These are phyloP conservation scores for Tetradesmus obliquus DNA, from an alignment of 139 green algal genomes.

Conservation along the genomic window DNA sequence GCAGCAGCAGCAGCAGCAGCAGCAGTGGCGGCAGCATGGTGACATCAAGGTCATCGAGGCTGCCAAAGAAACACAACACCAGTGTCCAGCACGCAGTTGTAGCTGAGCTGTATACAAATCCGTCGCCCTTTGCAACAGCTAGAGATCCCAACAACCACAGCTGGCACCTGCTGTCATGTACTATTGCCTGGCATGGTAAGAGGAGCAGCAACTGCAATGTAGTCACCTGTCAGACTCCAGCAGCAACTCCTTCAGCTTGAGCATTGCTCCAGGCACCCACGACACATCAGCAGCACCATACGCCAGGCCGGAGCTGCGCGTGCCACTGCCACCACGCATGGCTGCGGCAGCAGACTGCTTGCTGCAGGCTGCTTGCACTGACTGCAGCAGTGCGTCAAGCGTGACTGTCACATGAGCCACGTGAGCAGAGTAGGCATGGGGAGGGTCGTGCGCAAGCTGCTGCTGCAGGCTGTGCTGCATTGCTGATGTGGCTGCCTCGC, in stretches of 20 bases:
- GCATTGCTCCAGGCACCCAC: conserved; percentile 29
- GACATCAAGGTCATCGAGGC: neutral
- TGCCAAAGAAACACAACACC: neutral
- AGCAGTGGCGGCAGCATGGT: neutral
- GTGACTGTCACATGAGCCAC: neutral
- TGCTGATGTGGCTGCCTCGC: conserved; percentile 51
- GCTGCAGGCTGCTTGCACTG: neutral
- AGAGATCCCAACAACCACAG: too few species aligned
- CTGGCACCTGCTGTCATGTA: neutral
- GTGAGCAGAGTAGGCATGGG: conserved; percentile 22
- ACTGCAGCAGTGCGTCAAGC: conserved; percentile 11
- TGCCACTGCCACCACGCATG: neutral
- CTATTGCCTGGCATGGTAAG: too few species aligned
- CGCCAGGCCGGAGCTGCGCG: neutral
- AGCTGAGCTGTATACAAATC: too few species aligned
- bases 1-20: neutral
- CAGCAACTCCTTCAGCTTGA: conserved; percentile 37
- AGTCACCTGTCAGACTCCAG: conserved; percentile 38
- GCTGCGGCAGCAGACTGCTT: conserved; percentile 18
- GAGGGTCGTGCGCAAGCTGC: neutral
- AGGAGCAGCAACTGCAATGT: too few species aligned
- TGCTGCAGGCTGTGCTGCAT: conserved; percentile 40
- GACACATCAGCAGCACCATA: neutral
- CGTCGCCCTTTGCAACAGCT: too few species aligned
- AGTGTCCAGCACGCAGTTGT: too few species aligned